Conservation (phyloP, 202 grass and related monocot species). For the Dendrocalamus latiflorus region DNA sequence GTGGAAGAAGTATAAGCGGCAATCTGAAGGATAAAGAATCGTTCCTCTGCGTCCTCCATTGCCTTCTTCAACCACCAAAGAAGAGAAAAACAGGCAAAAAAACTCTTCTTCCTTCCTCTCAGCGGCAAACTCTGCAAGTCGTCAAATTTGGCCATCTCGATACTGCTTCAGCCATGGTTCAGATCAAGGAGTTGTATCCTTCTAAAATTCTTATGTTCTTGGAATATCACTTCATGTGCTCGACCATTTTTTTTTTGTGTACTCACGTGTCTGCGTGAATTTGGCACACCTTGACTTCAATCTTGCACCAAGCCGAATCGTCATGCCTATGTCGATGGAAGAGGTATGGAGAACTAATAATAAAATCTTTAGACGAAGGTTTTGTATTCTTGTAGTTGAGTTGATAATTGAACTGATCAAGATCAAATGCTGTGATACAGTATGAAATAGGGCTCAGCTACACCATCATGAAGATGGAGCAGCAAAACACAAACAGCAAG, state of each 20-base stretch:
- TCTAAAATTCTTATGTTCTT: neutral
- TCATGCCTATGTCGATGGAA: slow-evolving; percentile 87
- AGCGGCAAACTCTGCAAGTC: neutral
- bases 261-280: neutral
- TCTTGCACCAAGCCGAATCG: slow-evolving; percentile 61
- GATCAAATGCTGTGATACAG: slow-evolving; percentile 25
- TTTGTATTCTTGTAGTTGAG: neutral
- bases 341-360: slow-evolving; percentile 53
- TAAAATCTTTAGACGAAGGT: neutral
- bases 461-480: too few species aligned
- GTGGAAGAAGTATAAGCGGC: neutral
- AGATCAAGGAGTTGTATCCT: slow-evolving; percentile 99
- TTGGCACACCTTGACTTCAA: slow-evolving; percentile 43
- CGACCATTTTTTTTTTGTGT: neutral
- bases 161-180: slow-evolving; percentile 57
- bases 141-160: neutral
- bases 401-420: neutral
- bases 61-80: slow-evolving; percentile 18
- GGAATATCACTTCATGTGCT: neutral
- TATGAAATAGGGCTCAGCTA: slow-evolving; percentile 76
- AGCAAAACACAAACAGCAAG: too few species aligned
- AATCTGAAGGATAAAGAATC: neutral
- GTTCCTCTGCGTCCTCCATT: neutral
- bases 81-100: neutral
- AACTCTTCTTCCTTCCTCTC: slow-evolving; percentile 7